Evolutionary conservation across 2,329 filamentous ascomycete species (phyloP).

Genomic region (Xylariomycetidae sp.): DNA sequence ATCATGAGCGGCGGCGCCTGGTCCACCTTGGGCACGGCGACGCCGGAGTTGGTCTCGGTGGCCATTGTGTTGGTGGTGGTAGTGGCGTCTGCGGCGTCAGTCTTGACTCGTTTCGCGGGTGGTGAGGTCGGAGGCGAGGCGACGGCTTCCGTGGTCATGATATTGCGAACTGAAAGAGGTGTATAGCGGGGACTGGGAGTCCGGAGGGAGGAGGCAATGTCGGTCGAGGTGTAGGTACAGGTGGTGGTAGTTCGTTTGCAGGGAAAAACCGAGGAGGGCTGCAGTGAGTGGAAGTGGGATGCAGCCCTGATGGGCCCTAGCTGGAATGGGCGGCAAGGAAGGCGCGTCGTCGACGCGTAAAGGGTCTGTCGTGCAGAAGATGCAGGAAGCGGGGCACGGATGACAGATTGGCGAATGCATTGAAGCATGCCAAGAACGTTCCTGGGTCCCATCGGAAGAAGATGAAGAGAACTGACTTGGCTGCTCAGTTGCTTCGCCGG

Average conservation of each 20-base stretch:
- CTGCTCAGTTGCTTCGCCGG: too few species aligned
- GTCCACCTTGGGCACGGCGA: slow-evolving; percentile 32
- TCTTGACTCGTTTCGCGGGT: slow-evolving; percentile 74
- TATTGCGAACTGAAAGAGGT: slow-evolving; percentile 15
- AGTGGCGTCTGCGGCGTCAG: slow-evolving; percentile 30
- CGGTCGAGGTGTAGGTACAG: not conserved
- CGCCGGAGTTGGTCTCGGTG: slow-evolving; percentile 17
- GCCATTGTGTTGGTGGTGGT: slow-evolving; percentile 12
- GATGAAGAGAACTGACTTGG: too few species aligned
- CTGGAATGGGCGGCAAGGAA: too few species aligned
- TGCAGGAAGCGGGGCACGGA: not conserved
- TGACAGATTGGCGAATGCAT: slow-evolving; percentile 18
- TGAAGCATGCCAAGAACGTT: slow-evolving; percentile 1
- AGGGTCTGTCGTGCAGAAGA: slow-evolving; percentile 5
- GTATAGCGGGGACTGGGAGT: not conserved
- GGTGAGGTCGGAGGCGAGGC: slow-evolving; percentile 64
- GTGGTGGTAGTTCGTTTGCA: not conserved
- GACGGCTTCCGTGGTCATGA: slow-evolving; percentile 28
- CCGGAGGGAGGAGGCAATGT: slow-evolving; percentile 6
- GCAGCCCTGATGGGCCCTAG: too few species aligned
- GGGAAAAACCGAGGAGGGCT: too few species aligned
- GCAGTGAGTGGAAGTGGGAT: too few species aligned
- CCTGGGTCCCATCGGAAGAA: too few species aligned
- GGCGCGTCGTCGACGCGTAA: slow-evolving; percentile 16
- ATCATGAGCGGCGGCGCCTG: slow-evolving; percentile 64